Base-by-base conservation (phyloP, 208 protist species). In the Lotmaria passim region DNA sequence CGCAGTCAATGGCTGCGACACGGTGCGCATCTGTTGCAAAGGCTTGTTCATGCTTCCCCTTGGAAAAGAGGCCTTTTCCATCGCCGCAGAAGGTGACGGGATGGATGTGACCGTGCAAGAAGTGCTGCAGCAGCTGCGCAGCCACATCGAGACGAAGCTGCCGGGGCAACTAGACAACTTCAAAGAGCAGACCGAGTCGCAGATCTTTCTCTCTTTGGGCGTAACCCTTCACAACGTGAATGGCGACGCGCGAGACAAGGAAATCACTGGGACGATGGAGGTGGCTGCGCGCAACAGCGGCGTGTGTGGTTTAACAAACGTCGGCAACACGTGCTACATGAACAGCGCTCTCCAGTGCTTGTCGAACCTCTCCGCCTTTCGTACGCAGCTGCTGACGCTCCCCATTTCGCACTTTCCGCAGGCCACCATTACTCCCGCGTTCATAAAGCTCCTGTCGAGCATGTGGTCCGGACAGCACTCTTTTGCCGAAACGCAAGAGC, bases 321-420 rank as follows among this genome's bases (percentile, higher is more conserved):
- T 97, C 17, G 92, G 94, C 34, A 98, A 97, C 74, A 96, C 92
- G 24, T 98, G 94, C 78, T 98, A 95, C 83, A 96, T 98, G 92
- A 97, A 96, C 73, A 87, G 91, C 39, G 90, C 89, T 1, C 75
- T 98, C 38, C 94, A 98, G 78, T 94, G 88, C 44, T 57, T 98
- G 23, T 83, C 81, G 28, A 91, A 98, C 66, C 81, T 97, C 1
- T 48, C 63, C 10, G 59, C 57, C 19, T 87, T 99, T 26, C 86
- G 87, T 0, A 79, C 78, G 11, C 81, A 78, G 41, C 80, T 98
- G 36, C 65, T 96, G 44, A 57, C 67, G 8, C 51, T 88, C n/a
- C 75, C 77, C 26, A 56, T 91, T 7, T 95, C 91, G 11, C 73
- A 90, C 43, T 86, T 83, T 52, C 51, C 72, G 10, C 78, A 72